These are phyloP conservation scores for Penicillium pancosmium DNA, from an alignment of 495 filamentous ascomycete genomes.

Conservation along the genomic window DNA sequence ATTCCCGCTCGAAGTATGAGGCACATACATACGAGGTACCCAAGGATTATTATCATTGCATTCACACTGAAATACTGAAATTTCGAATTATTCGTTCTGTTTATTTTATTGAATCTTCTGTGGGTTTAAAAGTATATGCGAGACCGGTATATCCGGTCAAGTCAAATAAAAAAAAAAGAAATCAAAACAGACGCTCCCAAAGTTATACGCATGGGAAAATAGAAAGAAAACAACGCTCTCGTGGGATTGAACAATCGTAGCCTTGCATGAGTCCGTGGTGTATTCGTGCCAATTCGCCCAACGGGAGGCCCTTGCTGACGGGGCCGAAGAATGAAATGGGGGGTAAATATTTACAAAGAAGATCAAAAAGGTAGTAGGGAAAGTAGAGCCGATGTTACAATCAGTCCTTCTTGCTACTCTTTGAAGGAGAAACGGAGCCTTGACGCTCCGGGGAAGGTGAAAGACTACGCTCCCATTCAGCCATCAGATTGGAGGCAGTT, in stretches of 20 bases:
- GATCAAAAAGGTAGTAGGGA: conserved; percentile 13
- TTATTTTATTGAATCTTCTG: background rate
- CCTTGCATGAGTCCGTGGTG: conserved; percentile 40
- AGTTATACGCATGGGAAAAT: conserved; percentile 16
- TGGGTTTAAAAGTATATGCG: background rate
- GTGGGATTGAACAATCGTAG: conserved; percentile 41
- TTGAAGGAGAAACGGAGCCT: conserved; percentile 27
- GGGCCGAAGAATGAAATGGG: conserved; percentile 31
- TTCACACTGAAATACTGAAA: background rate
- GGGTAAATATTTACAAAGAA: conserved; percentile 24
- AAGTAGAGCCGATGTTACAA: background rate
- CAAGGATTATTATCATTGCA: background rate
- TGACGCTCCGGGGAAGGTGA: conserved; percentile 39
- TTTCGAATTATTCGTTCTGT: background rate
- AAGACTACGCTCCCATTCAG: conserved; percentile 70
- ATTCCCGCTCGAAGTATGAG: background rate
- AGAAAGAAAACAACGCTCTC: conserved; percentile 35
- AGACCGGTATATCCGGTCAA: conserved; percentile 4
- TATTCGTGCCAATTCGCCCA: conserved; percentile 29
- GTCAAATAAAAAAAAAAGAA: background rate
- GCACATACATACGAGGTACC: background rate
- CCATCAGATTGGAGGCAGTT: conserved; percentile 74
- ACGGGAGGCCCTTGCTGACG: conserved; percentile 23
- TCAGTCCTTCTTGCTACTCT: conserved; percentile 45
- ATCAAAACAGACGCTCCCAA: conserved; percentile 12